A percentile compares a stretch with the other conserved stretches of the same genome.
These are phyloP conservation scores for Naegleria gruberi DNA, from an alignment of 208 protist species.

Conservation along the genomic window DNA sequence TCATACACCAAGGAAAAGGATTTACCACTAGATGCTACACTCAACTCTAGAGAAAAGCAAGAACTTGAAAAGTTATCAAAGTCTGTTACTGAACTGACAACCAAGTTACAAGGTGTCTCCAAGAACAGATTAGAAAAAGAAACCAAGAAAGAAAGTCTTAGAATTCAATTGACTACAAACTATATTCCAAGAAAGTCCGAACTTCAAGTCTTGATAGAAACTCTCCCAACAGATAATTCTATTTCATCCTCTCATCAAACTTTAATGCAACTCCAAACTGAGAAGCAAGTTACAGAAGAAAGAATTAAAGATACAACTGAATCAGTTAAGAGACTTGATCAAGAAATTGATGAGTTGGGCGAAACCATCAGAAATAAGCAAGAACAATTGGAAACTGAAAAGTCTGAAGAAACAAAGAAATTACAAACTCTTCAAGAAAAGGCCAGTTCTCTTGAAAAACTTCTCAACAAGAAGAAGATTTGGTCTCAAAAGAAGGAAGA, in stretches of 20 bases:
- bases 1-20: conserved; percentile 14
- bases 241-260: background rate
- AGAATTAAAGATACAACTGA: background rate
- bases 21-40: conserved; percentile 55
- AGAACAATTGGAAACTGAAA: background rate
- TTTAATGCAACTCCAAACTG: background rate
- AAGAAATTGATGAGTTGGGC: background rate
- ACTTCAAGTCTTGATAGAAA: background rate
- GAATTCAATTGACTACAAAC: background rate
- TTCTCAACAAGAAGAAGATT: conserved; percentile 37
- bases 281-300: background rate
- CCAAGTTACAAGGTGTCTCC: background rate
- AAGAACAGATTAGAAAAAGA: background rate
- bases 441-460: conserved; percentile 33
- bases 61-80: conserved; percentile 50
- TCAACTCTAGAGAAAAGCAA: conserved; percentile 54
- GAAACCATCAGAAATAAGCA: background rate
- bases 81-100: conserved; percentile 24
- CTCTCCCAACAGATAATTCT: background rate
- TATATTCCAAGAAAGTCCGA: background rate
- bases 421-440: background rate
- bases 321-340: background rate
- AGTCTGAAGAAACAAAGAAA: background rate
- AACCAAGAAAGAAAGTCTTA: background rate
- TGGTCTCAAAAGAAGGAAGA: conserved; percentile 60